Evolutionary conservation across 1,139 yeast genomes (phyloP).

Genomic region (Suhomyces choctaworum): DNA sequence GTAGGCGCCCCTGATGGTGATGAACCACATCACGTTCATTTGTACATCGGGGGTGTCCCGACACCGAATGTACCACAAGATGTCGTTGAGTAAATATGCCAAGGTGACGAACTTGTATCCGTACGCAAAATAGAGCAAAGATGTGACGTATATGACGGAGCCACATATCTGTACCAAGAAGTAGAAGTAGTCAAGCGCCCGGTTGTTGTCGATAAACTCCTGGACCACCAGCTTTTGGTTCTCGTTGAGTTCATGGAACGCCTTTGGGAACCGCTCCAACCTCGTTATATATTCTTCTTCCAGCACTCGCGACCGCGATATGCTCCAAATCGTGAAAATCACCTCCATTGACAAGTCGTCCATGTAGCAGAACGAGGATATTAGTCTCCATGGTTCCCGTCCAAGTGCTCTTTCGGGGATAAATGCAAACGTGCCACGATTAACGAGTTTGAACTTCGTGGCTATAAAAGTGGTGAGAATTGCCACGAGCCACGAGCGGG

Average conservation of each 20-base stretch:
- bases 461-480: constrained; percentile 22
- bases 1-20: constrained; percentile 26
- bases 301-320: constrained; percentile 21
- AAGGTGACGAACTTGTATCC: constrained; percentile 15
- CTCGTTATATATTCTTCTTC: constrained; percentile 22
- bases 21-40: constrained; percentile 29
- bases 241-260: constrained; percentile 15
- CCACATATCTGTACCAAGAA: constrained; percentile 27
- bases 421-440: constrained; percentile 19
- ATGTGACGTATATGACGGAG: constrained; percentile 22
- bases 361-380: constrained; percentile 37
- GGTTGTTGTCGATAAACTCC: constrained; percentile 20
- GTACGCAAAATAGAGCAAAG: constrained; percentile 20
- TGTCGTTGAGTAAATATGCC: constrained; percentile 29
- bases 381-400: constrained; percentile 39
- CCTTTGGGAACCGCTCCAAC: constrained; percentile 22
- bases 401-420: constrained; percentile 27
- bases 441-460: constrained; percentile 20
- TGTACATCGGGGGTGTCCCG: constrained; percentile 27
- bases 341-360: constrained; percentile 29
- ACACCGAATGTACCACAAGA: constrained; percentile 34
- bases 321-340: constrained; percentile 21
- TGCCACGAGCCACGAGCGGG: constrained; percentile 31
- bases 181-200: constrained; percentile 34
- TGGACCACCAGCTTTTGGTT: constrained; percentile 19